A percentile compares a stretch with the other conserved stretches of the same genome.
phyloP scores from a whole-genome alignment of 345 rosid genomes.

The Sapria himalayana region DNA sequence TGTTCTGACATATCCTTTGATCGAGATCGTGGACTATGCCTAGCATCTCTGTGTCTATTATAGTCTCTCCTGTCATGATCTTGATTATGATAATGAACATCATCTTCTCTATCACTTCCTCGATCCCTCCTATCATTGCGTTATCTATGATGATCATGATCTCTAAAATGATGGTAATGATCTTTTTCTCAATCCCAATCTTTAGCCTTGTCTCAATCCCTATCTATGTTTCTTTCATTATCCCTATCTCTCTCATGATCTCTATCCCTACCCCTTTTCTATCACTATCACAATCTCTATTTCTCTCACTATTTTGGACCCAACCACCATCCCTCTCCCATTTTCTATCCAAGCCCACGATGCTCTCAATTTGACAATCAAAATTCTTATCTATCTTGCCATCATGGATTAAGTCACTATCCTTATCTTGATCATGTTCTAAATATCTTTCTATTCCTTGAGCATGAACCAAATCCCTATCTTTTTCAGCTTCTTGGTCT shows the following conservation, averaged over 20 bases:
- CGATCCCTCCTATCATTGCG: slow-evolving; percentile 63
- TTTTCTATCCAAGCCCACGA: too few relatives aligned
- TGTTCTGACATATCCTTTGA: slow-evolving; percentile 51
- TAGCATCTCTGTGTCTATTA: slow-evolving; percentile 58
- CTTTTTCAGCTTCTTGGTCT: too few relatives aligned
- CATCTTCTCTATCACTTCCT: slow-evolving; percentile 59
- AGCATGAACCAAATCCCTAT: too few relatives aligned
- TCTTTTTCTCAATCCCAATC: slow-evolving; percentile 29
- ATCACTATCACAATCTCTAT: slow-evolving; percentile 9
- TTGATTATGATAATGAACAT: slow-evolving; percentile 32
- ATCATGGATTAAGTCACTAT: too few relatives aligned
- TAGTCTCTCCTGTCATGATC: slow-evolving; percentile 55
- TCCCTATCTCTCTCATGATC: slow-evolving; percentile 16
- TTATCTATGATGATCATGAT: slow-evolving; percentile 44
- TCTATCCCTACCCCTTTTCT: slow-evolving; percentile 17
- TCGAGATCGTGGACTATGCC: slow-evolving; percentile 41
- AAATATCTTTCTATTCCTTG: too few relatives aligned
- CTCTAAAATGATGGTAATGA: slow-evolving; percentile 39
- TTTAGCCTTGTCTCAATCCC: slow-evolving; percentile 7
- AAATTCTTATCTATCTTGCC: too few relatives aligned
- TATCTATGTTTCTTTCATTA: slow-evolving; percentile 8
- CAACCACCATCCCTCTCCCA: too few relatives aligned
- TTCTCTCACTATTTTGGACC: too few relatives aligned
- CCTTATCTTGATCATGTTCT: too few relatives aligned
- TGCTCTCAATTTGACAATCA: too few relatives aligned